phyloP scores from a whole-genome alignment of 2,329 filamentous ascomycete species.

The Monosporascus sp. region DNA sequence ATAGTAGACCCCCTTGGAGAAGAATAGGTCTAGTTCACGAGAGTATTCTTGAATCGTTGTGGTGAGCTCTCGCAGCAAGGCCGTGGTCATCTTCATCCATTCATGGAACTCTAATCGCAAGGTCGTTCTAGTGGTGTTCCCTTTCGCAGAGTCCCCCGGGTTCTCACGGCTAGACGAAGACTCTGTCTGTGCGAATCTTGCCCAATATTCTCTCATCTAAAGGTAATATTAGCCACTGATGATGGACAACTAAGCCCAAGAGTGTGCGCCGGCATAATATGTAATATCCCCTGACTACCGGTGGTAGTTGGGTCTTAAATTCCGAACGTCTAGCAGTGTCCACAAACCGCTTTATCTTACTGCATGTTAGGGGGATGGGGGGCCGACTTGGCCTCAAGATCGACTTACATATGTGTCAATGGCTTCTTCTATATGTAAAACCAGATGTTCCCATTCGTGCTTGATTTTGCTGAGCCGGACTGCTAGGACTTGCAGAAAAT shows the following conservation, averaged over 20 bases:
- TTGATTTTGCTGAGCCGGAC: not conserved
- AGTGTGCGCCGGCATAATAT: not conserved
- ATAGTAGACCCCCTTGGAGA: constrained; percentile 4
- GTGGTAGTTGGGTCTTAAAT: not conserved
- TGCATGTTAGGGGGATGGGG: no score
- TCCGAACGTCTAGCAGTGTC: no score
- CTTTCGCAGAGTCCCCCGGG: not conserved
- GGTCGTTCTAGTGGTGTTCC: not conserved
- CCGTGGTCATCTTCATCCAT: constrained; percentile 4
- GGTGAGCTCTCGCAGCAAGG: constrained; percentile 3
- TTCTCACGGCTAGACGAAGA: not conserved
- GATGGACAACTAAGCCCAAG: not conserved
- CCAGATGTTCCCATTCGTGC: constrained; percentile 3
- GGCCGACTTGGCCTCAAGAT: not conserved
- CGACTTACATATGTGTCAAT: constrained; percentile 4
- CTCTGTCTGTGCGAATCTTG: not conserved
- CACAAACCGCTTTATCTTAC: no score
- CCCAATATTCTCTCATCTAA: not conserved
- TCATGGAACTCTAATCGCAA: constrained; percentile 4
- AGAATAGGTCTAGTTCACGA: constrained; percentile 2
- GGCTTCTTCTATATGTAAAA: not conserved
- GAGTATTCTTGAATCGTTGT: not conserved
- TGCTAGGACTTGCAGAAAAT: constrained; percentile 3
- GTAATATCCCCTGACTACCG: not conserved
- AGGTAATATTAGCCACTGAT: not conserved